Conservation (phyloP, 176 grass and related monocot species). For the Oryza officinalis region DNA sequence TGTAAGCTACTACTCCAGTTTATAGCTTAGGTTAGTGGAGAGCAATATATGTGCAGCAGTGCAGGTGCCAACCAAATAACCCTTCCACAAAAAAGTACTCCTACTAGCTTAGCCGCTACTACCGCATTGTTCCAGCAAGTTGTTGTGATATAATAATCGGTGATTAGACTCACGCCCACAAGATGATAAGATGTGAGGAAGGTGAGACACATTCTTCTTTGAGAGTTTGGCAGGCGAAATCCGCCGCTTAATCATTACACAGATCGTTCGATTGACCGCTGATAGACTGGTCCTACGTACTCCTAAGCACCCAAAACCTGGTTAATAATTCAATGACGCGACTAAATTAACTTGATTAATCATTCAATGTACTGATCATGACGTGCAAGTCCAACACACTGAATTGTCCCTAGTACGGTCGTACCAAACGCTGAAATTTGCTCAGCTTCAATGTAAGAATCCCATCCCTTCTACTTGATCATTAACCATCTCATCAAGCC, state of each 20-base stretch:
- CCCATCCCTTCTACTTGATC: not conserved
- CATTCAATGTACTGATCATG: not conserved
- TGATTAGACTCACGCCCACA: conserved; percentile 11
- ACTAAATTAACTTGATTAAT: conserved; percentile 5
- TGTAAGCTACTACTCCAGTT: not conserved
- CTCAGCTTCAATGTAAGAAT: not conserved
- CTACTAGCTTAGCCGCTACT: not conserved
- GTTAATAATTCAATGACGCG: not conserved
- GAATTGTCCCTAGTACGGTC: not conserved
- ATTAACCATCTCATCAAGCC: too few relatives aligned
- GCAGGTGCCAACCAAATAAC: not conserved
- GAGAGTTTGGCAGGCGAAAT: conserved; percentile 18
- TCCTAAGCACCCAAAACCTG: not conserved
- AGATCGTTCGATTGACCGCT: not conserved
- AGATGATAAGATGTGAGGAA: not conserved
- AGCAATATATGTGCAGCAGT: not conserved
- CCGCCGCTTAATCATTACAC: conserved; percentile 26
- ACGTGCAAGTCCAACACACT: not conserved
- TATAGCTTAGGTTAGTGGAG: not conserved
- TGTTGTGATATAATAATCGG: not conserved
- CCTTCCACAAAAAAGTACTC: not conserved
- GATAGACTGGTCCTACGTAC: not conserved
- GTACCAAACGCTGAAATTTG: not conserved
- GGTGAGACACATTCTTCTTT: not conserved
- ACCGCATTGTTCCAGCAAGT: not conserved